Base-by-base conservation (phyloP, 768 basidiomycete species). In the Candolleomyces eurysporus region DNA sequence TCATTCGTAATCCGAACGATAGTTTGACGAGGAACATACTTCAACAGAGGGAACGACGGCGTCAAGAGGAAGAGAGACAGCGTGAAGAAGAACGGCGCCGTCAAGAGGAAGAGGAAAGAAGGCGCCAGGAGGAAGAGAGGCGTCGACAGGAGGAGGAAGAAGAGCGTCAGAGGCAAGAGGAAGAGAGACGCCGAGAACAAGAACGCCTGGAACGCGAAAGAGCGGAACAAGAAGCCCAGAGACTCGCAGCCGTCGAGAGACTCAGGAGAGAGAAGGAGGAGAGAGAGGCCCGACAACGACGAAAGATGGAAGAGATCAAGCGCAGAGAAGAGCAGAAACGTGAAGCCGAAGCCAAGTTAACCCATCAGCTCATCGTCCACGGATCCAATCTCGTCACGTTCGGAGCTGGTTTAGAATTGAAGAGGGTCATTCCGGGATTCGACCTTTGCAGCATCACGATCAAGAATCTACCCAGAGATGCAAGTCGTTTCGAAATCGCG, bases 301-400 rank as follows among this genome's bases (percentile, higher is more conserved):
- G 36, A 17, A 46, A 46, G 45, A 17, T 46, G 45, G 48, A 43
- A 59, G 36, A 17, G n/a, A 30, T 36, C 57, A 42, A 30, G 31
- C n/a, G 42, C 11, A 22, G 21, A 22, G 57, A 58, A 55, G 60
- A 54, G 26, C 43, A 5, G 43, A 48, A 32, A 16, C 61, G 57
- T 6, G 16, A 22, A 36, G 40, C 31, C 5, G 61, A 63, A 48
- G 57, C 61, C 2, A 13, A 49, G 21, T 53, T 61, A n/a, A 64
- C 57, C 7, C 46, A 62, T 22, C 63, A 64, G 31, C 42, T 59
- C 48, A 26, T 66, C 22, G 58, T 59, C 19, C 30, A 61, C 4
- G 63, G 61, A 8, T 64, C 65, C 7, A 61, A 60, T 6, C 58
- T 66, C 32, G 65, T 66, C 40, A 64, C 48, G 4, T 60, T 64